Evolutionary conservation across 768 basidiomycete species (phyloP).

Genomic region (Heimioporus sp.): DNA sequence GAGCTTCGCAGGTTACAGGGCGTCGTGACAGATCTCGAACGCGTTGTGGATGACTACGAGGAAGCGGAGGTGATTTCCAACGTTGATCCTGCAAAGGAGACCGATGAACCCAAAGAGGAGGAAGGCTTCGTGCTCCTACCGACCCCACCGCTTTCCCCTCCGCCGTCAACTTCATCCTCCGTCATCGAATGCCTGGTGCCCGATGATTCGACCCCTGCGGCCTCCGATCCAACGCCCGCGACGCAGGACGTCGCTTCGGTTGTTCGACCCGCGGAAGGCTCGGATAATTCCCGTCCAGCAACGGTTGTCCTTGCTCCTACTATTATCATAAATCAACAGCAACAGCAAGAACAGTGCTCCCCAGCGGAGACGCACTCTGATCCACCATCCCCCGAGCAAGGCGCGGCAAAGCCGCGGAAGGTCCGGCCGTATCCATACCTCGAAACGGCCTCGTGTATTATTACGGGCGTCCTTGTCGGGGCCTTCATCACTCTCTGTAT

Average conservation of each 20-base stretch:
- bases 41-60: slow-evolving; percentile 42
- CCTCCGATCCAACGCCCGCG: neutral
- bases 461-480: slow-evolving; percentile 61
- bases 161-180: slow-evolving; percentile 16
- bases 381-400: slow-evolving; percentile 3
- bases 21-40: slow-evolving; percentile 50
- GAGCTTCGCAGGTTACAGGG: slow-evolving; percentile 50
- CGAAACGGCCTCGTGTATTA: slow-evolving; percentile 44
- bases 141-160: slow-evolving; percentile 21
- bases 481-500: slow-evolving; percentile 54
- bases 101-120: slow-evolving; percentile 10
- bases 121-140: slow-evolving; percentile 14
- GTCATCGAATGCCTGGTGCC: slow-evolving; percentile 15
- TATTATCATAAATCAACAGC: slow-evolving; percentile 24
- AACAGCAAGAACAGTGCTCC: slow-evolving; percentile 14
- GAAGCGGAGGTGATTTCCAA: slow-evolving; percentile 24
- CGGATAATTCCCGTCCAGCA: slow-evolving; percentile 6
- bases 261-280: neutral
- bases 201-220: neutral
- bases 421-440: slow-evolving; percentile 22
- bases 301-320: slow-evolving; percentile 25
- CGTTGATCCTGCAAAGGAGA: slow-evolving; percentile 18
- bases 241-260: slow-evolving; percentile 6
- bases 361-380: slow-evolving; percentile 14
- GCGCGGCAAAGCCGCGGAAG: slow-evolving; percentile 14